A percentile compares a stretch with the other conserved stretches of the same genome.
These are phyloP conservation scores for Pythium phragmitis DNA, from an alignment of 352 stramenopile genomes.

Conservation along the genomic window DNA sequence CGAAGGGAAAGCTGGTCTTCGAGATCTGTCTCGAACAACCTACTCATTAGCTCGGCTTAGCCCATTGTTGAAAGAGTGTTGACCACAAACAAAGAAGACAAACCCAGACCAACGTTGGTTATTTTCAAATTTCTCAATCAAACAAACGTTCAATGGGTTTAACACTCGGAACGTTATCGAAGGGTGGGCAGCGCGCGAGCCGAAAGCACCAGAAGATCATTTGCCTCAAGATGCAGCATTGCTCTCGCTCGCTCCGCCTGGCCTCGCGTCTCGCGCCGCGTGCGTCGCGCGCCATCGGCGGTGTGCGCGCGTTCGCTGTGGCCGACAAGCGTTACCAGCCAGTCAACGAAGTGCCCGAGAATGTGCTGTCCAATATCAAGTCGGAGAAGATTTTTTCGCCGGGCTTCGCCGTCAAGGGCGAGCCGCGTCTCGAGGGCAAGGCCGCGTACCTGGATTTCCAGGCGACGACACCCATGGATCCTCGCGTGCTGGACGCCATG, in stretches of 20 bases:
- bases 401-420: slow-evolving; percentile 73
- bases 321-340: slow-evolving; percentile 84
- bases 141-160: slow-evolving; percentile 25
- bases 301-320: slow-evolving; percentile 30
- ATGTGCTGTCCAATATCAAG: slow-evolving; percentile 80
- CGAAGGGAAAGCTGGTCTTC: slow-evolving; percentile 82
- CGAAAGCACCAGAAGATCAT: slow-evolving; percentile 6
- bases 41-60: slow-evolving; percentile 12
- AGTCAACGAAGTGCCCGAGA: slow-evolving; percentile 80
- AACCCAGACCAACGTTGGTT: slow-evolving; percentile 15
- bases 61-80: background rate
- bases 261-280: slow-evolving; percentile 11
- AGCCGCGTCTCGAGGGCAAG: slow-evolving; percentile 71
- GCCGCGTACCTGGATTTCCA: slow-evolving; percentile 95
- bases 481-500: slow-evolving; percentile 98
- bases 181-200: background rate
- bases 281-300: slow-evolving; percentile 6
- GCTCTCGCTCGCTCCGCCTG: slow-evolving; percentile 12
- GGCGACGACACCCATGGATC: slow-evolving; percentile 98
- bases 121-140: background rate
- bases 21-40: slow-evolving; percentile 26
- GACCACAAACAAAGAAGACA: background rate
- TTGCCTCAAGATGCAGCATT: slow-evolving; percentile 10
- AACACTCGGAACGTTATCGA: slow-evolving; percentile 27
- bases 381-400: slow-evolving; percentile 82